phyloP scores from a whole-genome alignment of 257 asterid genomes.

The Solanum piurae region DNA sequence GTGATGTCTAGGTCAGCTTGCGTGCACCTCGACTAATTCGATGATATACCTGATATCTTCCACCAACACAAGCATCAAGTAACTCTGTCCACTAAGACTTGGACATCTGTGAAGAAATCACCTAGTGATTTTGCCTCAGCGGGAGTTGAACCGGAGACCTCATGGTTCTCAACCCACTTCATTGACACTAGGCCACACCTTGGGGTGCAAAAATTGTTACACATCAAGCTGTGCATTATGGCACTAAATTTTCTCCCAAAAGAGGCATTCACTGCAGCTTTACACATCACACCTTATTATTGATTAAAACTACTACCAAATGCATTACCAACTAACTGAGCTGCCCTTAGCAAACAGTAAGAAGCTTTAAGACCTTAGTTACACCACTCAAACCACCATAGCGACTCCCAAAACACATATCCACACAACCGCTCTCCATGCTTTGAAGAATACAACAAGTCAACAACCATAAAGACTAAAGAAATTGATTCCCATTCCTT shows the following conservation, averaged over 20 bases:
- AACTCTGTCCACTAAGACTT: not conserved
- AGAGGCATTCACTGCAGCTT: not conserved
- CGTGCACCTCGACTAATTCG: not conserved
- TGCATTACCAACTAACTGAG: not conserved
- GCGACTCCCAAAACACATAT: not conserved
- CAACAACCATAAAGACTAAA: not conserved
- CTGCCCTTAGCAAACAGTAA: not conserved
- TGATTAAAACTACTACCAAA: not conserved
- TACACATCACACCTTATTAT: not conserved
- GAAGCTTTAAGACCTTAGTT: not conserved
- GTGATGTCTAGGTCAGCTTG: not conserved
- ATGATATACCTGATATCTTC: not conserved
- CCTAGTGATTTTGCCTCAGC: not conserved
- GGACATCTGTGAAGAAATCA: not conserved
- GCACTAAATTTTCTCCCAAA: not conserved
- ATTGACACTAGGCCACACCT: not conserved
- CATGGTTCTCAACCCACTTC: not conserved
- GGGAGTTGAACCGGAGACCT: not conserved
- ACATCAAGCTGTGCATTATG: not conserved
- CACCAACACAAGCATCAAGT: not conserved
- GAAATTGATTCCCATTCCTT: not conserved
- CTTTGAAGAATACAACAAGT: not conserved
- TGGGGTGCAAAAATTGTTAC: not conserved
- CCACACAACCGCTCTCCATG: not conserved
- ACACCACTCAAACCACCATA: not conserved